Evolutionary conservation across 1,284 basidiomycete genomes (phyloP), one percentile per base, ranked within the genome.

Genomic region (Ceratobasidium sp.): DNA sequence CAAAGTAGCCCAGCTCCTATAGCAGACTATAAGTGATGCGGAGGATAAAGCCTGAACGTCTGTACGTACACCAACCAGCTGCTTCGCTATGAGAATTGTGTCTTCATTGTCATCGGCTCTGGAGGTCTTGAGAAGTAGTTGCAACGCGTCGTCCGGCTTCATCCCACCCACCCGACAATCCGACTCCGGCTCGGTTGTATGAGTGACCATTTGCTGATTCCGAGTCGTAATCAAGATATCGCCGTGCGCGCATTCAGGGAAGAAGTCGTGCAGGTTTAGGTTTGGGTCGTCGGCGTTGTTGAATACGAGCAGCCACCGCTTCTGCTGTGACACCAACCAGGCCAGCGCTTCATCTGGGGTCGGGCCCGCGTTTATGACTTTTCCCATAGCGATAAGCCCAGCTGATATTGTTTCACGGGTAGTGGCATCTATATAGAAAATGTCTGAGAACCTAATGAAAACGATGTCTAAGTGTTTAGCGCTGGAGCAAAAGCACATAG

Each of bases 151-250:
- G n/a, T 49, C 52, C 0, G 49, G 54, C 2, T 43, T 38, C 73
- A 73, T 73, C 2, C 32, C 23, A 0, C 54, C 55, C 1, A 73
- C 64, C 16, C 61, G 47, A 23, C 26, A 70, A 32, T 73, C 54
- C 1, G 47, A 49, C 14, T 28, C n/a, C 0, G 41, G 44, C 7
- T 50, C 64, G 43, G 28, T 7, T 26, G 52, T 41, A 7, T 70
- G 30, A 0, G n/a, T 11, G 16, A 28, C 55, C 7, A 69, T 23
- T 14, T 62, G 64, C 21, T 47, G 64, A 28, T 30, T 43, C 2
- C 73, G 64, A 21, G 73, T 69, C 28, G 73, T 73, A 0, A 73
- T 47, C 13, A 73, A 4, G 13, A 73, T 62, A 32, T 54, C 43
- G 14, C 73, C 64, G 18, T 61, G 43, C 2, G 11, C 30, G 30